Conservation (phyloP, 148 eudicot genomes). For the Fallopia convolvulus region DNA sequence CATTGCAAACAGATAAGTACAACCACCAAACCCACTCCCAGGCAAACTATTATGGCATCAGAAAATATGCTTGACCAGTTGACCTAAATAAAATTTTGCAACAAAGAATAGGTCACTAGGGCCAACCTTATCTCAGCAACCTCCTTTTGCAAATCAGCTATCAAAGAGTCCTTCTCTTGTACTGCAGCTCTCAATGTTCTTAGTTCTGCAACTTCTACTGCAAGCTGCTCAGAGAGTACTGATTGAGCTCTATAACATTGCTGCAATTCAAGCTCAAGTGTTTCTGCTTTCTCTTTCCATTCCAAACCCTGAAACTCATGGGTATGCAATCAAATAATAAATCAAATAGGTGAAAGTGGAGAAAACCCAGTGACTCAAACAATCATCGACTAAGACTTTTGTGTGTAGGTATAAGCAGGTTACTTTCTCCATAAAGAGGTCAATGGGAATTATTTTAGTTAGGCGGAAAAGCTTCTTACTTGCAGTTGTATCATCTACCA, state of each 20-base stretch:
- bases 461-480: not conserved
- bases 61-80: not conserved
- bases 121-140: slow-evolving; percentile 59
- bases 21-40: not conserved
- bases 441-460: not conserved
- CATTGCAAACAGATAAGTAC: slow-evolving; percentile 18
- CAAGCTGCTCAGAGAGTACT: slow-evolving; percentile 85
- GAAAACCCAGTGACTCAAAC: not conserved
- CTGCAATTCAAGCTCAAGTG: slow-evolving; percentile 83
- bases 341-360: not conserved
- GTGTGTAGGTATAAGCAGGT: not conserved
- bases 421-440: not conserved
- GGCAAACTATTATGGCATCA: not conserved
- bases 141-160: slow-evolving; percentile 38
- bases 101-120: not conserved
- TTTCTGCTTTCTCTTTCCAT: slow-evolving; percentile 97
- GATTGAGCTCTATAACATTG: slow-evolving; percentile 97
- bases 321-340: not conserved
- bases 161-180: slow-evolving; percentile 56
- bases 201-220: slow-evolving; percentile 86
- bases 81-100: not conserved
- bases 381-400: not conserved
- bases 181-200: slow-evolving; percentile 60
- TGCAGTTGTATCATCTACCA: not conserved
- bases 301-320: slow-evolving; percentile 61